Conservation (phyloP, 106 monocot genomes). For the Platanthera guangdongensis region DNA sequence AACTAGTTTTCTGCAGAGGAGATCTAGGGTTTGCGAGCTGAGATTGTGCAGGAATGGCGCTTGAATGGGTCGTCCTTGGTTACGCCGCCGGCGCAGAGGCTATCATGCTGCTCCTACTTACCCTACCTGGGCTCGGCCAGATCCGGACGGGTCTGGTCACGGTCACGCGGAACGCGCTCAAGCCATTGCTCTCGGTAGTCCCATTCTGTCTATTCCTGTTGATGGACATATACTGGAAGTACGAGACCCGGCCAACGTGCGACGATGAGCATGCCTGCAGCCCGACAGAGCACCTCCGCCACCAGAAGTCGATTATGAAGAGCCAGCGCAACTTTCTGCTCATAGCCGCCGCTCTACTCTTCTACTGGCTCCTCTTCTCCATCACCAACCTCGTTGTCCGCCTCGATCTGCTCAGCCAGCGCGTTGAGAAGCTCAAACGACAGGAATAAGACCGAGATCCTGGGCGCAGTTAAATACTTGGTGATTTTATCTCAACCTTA, state of each 20-base stretch:
- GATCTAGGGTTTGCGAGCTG: neutral
- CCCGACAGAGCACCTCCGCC: constrained; percentile 71
- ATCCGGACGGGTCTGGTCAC: constrained; percentile 56
- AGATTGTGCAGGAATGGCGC: constrained; percentile 35
- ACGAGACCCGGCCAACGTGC: constrained; percentile 70
- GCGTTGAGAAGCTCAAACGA: constrained; percentile 13
- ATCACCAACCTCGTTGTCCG: constrained; percentile 52
- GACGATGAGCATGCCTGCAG: constrained; percentile 59
- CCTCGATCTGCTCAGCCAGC: constrained; percentile 48
- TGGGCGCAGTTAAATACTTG: too few species aligned
- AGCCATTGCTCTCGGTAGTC: constrained; percentile 67
- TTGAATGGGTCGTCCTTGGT: constrained; percentile 87
- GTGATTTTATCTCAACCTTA: too few species aligned
- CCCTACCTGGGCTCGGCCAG: constrained; percentile 60
- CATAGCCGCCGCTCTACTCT: constrained; percentile 60
- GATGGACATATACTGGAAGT: constrained; percentile 94
- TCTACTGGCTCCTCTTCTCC: constrained; percentile 79
- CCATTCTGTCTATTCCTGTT: constrained; percentile 83
- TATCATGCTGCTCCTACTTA: constrained; percentile 74
- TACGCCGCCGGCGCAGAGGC: constrained; percentile 88
- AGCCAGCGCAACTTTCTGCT: constrained; percentile 79
- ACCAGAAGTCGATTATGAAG: constrained; percentile 86
- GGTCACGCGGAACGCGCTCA: constrained; percentile 54
- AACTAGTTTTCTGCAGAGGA: neutral
- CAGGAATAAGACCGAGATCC: too few species aligned